Conservation (phyloP, 73 alveolate species). For the Diophrys appendiculata region DNA sequence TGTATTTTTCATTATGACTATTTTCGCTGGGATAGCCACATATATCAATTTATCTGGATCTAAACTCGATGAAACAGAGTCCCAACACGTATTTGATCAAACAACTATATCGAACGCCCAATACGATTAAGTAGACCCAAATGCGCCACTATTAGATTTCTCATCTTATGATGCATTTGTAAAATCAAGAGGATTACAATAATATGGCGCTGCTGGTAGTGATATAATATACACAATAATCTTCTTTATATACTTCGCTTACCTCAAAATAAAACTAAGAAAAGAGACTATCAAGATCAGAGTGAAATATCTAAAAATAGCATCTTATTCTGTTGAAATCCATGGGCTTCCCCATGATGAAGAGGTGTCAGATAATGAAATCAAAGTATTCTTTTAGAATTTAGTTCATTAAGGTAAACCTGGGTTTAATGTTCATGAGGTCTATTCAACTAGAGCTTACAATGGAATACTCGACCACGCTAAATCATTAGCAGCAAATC, state of each 20-base stretch:
- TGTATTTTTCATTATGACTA: neutral
- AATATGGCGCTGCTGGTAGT: neutral
- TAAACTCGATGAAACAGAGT: neutral
- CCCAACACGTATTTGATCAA: neutral
- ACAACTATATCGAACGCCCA: neutral
- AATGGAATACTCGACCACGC: neutral
- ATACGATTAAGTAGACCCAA: neutral
- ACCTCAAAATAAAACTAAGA: neutral
- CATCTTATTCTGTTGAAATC: neutral
- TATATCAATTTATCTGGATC: neutral
- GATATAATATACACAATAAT: neutral
- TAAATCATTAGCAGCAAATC: neutral
- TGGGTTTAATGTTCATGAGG: neutral
- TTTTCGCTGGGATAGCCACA: neutral
- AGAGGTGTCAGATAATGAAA: neutral
- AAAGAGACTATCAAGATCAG: neutral
- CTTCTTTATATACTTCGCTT: neutral
- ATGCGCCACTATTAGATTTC: neutral
- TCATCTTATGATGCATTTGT: neutral
- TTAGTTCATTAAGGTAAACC: neutral
- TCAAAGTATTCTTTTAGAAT: neutral
- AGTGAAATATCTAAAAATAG: neutral
- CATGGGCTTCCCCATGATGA: neutral
- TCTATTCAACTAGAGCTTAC: neutral
- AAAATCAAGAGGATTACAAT: neutral